A percentile compares a stretch with the other conserved stretches of the same genome.
phyloP scores from a whole-genome alignment of 305 asterid species.

The Fraxinus paxiana region DNA sequence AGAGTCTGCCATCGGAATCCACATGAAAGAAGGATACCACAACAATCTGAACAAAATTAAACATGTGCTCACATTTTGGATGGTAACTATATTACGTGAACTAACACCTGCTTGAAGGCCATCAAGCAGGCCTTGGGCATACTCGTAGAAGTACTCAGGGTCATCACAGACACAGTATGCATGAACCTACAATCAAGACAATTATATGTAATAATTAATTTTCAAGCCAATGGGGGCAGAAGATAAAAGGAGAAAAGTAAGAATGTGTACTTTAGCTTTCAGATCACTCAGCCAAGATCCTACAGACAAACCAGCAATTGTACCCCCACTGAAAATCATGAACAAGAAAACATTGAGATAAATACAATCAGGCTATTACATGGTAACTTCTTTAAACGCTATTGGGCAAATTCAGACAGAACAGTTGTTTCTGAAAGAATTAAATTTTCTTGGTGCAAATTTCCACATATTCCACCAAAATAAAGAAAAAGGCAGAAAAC shows the following conservation, averaged over 20 bases:
- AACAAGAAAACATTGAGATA: not conserved
- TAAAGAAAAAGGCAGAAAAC: not conserved
- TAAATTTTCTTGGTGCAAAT: not conserved
- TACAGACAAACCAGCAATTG: constrained; percentile 81
- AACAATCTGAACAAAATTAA: not conserved
- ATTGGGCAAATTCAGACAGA: not conserved
- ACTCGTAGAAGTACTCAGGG: constrained; percentile 77
- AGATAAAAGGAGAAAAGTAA: constrained; percentile 14
- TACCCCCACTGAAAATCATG: constrained; percentile 75
- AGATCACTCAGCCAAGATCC: constrained; percentile 70
- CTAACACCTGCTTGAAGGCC: constrained; percentile 73
- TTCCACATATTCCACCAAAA: not conserved
- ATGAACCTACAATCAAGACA: constrained; percentile 46
- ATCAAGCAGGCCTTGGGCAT: constrained; percentile 66
- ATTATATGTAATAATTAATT: not conserved
- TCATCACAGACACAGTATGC: constrained; percentile 86
- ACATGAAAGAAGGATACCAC: not conserved
- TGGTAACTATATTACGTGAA: constrained; percentile 68
- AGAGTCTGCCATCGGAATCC: not conserved
- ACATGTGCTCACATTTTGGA: constrained; percentile 56
- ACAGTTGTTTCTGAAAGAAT: not conserved
- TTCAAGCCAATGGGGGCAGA: not conserved
- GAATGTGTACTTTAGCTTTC: constrained; percentile 58
- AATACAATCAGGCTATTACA: not conserved
- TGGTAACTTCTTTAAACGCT: not conserved